Percentiles rank a stretch among this genome's conserved stretches.
Evolutionary conservation across 805 yeast species (phyloP).

Genomic region (Babjeviella inositovora): DNA sequence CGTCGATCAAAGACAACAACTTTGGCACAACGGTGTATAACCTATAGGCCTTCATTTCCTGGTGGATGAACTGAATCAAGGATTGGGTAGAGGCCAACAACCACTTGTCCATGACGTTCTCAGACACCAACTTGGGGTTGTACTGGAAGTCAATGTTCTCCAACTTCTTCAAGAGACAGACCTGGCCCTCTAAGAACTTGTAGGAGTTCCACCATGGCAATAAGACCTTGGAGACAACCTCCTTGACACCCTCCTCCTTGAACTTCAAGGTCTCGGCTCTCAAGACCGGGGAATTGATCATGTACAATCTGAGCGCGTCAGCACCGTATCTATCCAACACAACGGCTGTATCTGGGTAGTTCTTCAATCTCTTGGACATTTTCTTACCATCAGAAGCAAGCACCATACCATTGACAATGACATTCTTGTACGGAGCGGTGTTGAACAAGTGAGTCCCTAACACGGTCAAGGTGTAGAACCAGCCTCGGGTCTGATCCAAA

Average conservation of each 20-base stretch:
- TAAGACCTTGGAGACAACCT: slow-evolving; percentile 88
- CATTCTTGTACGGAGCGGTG: slow-evolving; percentile 87
- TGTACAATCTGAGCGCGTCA: slow-evolving; percentile 88
- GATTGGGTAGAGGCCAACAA: slow-evolving; percentile 92
- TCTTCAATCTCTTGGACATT: slow-evolving; percentile 96
- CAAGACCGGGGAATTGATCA: slow-evolving; percentile 94
- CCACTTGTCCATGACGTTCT: slow-evolving; percentile 97
- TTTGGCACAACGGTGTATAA: slow-evolving; percentile 94
- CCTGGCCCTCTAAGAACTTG: slow-evolving; percentile 92
- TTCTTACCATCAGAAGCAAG: slow-evolving; percentile 97
- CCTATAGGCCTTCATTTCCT: slow-evolving; percentile 82
- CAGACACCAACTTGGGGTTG: slow-evolving; percentile 47
- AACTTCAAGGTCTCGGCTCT: slow-evolving; percentile 94
- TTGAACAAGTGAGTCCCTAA: slow-evolving; percentile 90
- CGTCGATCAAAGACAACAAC: slow-evolving; percentile 75
- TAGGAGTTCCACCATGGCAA: slow-evolving; percentile 98
- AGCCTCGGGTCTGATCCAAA: slow-evolving; percentile 98
- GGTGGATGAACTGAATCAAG: slow-evolving; percentile 69
- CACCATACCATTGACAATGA: slow-evolving; percentile 91
- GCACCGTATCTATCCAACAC: slow-evolving; percentile 89
- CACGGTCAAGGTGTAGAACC: slow-evolving; percentile 96
- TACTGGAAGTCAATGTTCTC: slow-evolving; percentile 56
- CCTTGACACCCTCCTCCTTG: slow-evolving; percentile 98
- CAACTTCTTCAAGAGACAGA: slow-evolving; percentile 68
- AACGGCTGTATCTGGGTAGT: slow-evolving; percentile 87